Percentiles rank a stretch among this genome's conserved stretches.
phyloP scores from a whole-genome alignment of 2,329 filamentous ascomycete genomes.

The Fusarium sp. region DNA sequence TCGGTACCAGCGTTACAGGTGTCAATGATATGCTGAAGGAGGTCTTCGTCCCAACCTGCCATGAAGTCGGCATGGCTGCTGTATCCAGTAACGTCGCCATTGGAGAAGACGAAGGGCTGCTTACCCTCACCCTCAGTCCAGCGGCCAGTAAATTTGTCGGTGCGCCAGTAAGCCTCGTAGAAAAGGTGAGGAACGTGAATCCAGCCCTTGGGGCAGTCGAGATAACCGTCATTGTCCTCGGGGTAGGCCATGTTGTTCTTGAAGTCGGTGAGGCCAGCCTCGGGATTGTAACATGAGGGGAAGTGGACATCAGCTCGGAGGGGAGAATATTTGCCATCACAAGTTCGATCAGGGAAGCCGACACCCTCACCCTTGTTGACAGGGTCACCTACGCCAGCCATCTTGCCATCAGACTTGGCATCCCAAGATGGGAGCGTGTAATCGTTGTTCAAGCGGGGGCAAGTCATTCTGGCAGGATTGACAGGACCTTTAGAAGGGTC shows the following conservation, averaged over 20 bases:
- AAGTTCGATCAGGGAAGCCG: constrained; percentile 76
- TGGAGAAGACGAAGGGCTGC: constrained; percentile 74
- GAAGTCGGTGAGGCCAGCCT: constrained; percentile 66
- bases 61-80: constrained; percentile 77
- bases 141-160: constrained; percentile 59
- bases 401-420: constrained; percentile 61
- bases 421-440: constrained; percentile 63
- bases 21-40: constrained; percentile 73
- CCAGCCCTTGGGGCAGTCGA: constrained; percentile 64
- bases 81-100: constrained; percentile 76
- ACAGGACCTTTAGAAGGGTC: constrained; percentile 62
- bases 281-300: constrained; percentile 77
- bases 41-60: constrained; percentile 73
- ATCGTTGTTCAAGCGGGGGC: constrained; percentile 61
- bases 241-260: constrained; percentile 74
- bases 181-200: constrained; percentile 67
- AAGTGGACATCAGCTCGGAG: constrained; percentile 75
- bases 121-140: constrained; percentile 63
- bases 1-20: constrained; percentile 68
- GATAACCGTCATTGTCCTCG: constrained; percentile 55
- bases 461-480: constrained; percentile 67
- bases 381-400: constrained; percentile 64
- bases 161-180: constrained; percentile 70
- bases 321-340: constrained; percentile 69
- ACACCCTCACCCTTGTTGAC: constrained; percentile 64